Conservation (phyloP, 2,329 filamentous ascomycete species). For the Aspergillus sp. region DNA sequence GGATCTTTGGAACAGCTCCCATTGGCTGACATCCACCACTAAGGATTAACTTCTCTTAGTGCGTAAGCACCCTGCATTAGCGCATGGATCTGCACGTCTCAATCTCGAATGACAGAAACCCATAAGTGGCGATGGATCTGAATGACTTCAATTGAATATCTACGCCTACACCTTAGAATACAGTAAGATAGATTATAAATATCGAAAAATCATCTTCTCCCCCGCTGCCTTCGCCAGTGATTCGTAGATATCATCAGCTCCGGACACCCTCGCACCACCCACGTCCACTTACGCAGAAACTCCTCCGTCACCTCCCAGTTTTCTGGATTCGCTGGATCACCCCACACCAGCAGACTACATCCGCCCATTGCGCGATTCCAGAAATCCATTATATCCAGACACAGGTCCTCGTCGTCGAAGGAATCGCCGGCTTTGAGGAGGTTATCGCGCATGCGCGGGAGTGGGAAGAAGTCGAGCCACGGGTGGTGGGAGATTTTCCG, state of each 20-base stretch:
- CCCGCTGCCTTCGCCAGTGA: conserved; percentile 18
- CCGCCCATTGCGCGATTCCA: conserved; percentile 17
- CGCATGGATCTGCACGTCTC: neutral
- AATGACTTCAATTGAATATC: no score
- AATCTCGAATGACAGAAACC: no score
- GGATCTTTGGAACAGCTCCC: neutral
- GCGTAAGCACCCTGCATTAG: conserved; percentile 13
- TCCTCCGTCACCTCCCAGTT: conserved; percentile 46
- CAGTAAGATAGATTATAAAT: conserved; percentile 9
- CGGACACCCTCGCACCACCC: conserved; percentile 21
- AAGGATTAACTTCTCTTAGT: conserved; percentile 1
- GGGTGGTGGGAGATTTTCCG: conserved; percentile 37
- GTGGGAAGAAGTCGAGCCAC: conserved; percentile 28
- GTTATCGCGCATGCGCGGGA: conserved; percentile 38
- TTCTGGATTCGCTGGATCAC: conserved; percentile 39
- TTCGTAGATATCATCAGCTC: conserved; percentile 22
- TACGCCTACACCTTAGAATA: no score
- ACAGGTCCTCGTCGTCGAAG: conserved; percentile 32
- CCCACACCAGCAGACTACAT: conserved; percentile 45
- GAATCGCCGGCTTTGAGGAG: conserved; percentile 25
- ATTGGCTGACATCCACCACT: neutral
- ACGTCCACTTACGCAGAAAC: conserved; percentile 45
- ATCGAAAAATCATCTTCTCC: conserved; percentile 22
- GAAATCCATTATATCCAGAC: conserved; percentile 34
- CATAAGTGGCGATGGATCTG: neutral